phyloP scores from a whole-genome alignment of 2,329 filamentous ascomycete species.

The Xylaria multiplex region DNA sequence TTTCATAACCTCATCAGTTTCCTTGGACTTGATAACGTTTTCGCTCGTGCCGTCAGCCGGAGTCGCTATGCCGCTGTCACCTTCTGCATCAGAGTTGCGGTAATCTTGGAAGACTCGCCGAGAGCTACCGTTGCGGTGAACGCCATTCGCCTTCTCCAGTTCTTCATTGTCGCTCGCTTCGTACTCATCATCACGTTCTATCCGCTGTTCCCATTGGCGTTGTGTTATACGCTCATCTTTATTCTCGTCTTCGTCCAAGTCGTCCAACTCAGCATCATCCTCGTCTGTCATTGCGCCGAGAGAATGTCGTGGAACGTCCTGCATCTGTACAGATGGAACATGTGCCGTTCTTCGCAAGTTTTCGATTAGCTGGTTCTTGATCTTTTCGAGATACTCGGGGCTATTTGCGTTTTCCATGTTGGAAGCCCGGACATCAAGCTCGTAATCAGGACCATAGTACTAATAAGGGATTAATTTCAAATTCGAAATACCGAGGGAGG shows the following conservation, averaged over 20 bases:
- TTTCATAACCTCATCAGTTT: conserved; percentile 56
- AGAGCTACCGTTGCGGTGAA: conserved; percentile 62
- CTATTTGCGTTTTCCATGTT: conserved; percentile 94
- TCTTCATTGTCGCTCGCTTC: conserved; percentile 93
- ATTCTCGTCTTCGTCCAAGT: conserved; percentile 85
- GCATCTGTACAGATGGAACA: conserved; percentile 91
- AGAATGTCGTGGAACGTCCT: conserved; percentile 73
- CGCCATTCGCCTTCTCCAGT: conserved; percentile 75
- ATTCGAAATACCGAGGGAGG: conserved; percentile 54
- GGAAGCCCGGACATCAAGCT: conserved; percentile 86
- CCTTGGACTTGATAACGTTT: conserved; percentile 51
- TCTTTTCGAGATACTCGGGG: conserved; percentile 80
- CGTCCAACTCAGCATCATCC: conserved; percentile 72
- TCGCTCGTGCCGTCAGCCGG: conserved; percentile 52
- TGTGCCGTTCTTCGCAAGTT: conserved; percentile 88
- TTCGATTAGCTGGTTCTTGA: conserved; percentile 83
- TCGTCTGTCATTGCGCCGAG: conserved; percentile 72
- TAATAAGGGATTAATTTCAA: conserved; percentile 58
- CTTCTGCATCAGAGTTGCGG: conserved; percentile 57
- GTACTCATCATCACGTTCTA: conserved; percentile 81
- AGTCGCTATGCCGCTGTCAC: conserved; percentile 53
- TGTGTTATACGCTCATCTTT: conserved; percentile 85
- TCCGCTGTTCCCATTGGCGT: conserved; percentile 81
- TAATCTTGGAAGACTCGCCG: conserved; percentile 64
- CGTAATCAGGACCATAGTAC: conserved; percentile 92